phyloP scores from a whole-genome alignment of 2,329 filamentous ascomycete species.

The Aquanectria penicillioides region DNA sequence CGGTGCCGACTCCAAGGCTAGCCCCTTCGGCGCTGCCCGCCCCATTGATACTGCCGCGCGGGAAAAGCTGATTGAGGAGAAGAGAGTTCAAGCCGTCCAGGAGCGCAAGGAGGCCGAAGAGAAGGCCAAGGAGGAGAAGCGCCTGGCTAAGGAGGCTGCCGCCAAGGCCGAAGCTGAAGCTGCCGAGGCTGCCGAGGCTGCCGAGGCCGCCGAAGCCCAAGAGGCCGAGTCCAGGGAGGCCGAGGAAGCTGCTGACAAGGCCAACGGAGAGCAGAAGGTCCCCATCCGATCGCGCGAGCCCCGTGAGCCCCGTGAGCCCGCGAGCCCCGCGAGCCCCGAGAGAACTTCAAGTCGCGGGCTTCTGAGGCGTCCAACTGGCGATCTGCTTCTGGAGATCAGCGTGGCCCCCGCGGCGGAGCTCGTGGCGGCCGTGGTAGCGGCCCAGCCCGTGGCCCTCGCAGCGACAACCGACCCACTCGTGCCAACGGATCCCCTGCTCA shows the following conservation, averaged over 20 bases:
- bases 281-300: conserved; percentile 52
- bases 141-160: conserved; percentile 67
- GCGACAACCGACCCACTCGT: conserved; percentile 57
- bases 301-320: conserved; percentile 55
- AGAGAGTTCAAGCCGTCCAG: conserved; percentile 75
- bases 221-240: conserved; percentile 42
- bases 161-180: conserved; percentile 57
- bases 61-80: conserved; percentile 91
- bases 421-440: conserved; percentile 55
- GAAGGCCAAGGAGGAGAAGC: conserved; percentile 81
- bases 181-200: conserved; percentile 42
- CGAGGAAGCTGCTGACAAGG: conserved; percentile 40
- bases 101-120: conserved; percentile 91
- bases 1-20: conserved; percentile 80
- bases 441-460: conserved; percentile 54
- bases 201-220: conserved; percentile 42
- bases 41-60: conserved; percentile 93
- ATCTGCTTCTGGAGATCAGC: conserved; percentile 58
- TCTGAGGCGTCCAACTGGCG: conserved; percentile 71
- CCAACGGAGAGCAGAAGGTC: conserved; percentile 60
- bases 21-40: conserved; percentile 90
- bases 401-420: conserved; percentile 59
- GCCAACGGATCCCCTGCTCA: conserved; percentile 58
- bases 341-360: conserved; percentile 63
- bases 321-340: conserved; percentile 47